Base-by-base conservation (phyloP, 1,284 basidiomycete species). In the Microbotryomycetes sp. region DNA sequence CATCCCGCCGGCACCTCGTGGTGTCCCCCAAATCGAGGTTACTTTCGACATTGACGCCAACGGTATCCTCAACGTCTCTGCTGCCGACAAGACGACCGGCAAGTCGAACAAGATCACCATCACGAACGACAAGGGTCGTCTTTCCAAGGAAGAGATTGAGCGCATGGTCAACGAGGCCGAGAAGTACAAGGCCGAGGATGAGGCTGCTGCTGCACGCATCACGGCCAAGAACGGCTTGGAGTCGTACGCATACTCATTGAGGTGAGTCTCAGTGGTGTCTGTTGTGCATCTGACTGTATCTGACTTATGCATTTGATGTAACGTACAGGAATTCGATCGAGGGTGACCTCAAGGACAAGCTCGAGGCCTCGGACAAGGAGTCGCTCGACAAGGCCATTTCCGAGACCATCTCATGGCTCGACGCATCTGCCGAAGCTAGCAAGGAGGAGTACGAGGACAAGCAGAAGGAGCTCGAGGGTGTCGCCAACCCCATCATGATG, bases 111-210 rank as follows among this genome's bases (percentile, higher is more conserved):
- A 91, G 73, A 96, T 96, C 80, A 76, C 77, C 54, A 78, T 92
- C 77, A 90, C 88, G 76, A 92, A 91, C 84, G 94, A 91, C 61
- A 91, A 94, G 74, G 92, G 92, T 70, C 91, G 92, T 79, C 84
- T 97, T 71, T 94, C 91, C 49, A 84, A 86, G 53, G 88, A 85
- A 69, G 92, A 97, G 83, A 97, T 96, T 70, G 89, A 92, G 73
- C 89, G 93, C 79, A 97, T 97, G 93, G 92, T 96, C 82, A 91
- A 91, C 81, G 90, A 94, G 72, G 91, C 91, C 63, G 91, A 93
- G 84, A 87, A 90, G 79, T 94, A 90, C 82, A 91, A 88, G 79
- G 81, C 83, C 80, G 77, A 74, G 81, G 76, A 78, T 70, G 76
- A 75, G 62, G 78, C 74, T n/a, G 75, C 76, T 73, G 71, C 70